Evolutionary conservation across 768 basidiomycete genomes (phyloP).

Genomic region (Rhodosporidiobolus odoratus): DNA sequence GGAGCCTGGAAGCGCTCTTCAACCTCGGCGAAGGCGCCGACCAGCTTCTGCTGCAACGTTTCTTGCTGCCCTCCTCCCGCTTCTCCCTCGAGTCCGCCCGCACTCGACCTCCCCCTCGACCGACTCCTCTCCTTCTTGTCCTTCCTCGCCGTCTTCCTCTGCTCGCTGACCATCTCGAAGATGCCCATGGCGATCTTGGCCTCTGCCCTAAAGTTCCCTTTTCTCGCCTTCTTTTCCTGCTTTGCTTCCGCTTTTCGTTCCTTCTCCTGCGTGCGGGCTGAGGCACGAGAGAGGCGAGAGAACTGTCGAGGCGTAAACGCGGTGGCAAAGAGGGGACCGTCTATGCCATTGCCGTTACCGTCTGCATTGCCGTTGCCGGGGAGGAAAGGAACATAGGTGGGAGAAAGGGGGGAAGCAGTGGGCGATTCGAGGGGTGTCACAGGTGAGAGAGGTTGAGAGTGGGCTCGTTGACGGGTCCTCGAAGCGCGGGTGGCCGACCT

Average conservation of each 20-base stretch:
- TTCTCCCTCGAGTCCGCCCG: neutral
- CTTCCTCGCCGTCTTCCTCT: constrained; percentile 2
- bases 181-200: constrained; percentile 17
- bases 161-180: neutral
- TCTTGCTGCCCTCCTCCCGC: neutral
- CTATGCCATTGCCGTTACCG: neutral
- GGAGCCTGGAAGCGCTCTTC: neutral
- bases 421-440: neutral
- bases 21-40: neutral
- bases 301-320: constrained; percentile 2
- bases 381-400: too few species aligned
- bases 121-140: neutral
- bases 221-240: neutral
- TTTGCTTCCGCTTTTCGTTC: neutral
- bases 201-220: neutral
- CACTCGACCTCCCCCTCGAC: neutral
- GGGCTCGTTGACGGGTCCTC: neutral
- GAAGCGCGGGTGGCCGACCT: neutral
- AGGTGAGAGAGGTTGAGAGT: neutral
- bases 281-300: neutral
- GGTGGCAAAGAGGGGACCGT: constrained; percentile 7
- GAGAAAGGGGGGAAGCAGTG: neutral
- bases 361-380: too few species aligned
- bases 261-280: neutral
- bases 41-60: neutral